Conservation (phyloP, 192 early-diverging fungal genomes). For the Coemansia sp. region DNA sequence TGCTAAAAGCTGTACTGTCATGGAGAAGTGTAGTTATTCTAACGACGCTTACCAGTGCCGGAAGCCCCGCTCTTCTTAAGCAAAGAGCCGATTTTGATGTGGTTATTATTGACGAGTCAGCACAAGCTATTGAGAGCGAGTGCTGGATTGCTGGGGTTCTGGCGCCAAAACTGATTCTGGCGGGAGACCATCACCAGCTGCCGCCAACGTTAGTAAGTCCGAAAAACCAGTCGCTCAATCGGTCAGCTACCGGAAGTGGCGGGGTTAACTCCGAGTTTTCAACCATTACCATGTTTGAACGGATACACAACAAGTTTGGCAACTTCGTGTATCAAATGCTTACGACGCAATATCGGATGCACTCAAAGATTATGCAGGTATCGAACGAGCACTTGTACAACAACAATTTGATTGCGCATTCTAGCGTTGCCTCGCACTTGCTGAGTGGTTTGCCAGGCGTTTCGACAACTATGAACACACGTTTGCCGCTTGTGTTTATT, state of each 20-base stretch:
- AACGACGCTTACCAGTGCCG: slow-evolving; percentile 74
- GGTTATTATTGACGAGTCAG: slow-evolving; percentile 87
- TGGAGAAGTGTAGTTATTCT: slow-evolving; percentile 72
- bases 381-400: slow-evolving; percentile 72
- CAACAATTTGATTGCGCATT: slow-evolving; percentile 64
- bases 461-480: slow-evolving; percentile 57
- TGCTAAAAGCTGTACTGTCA: slow-evolving; percentile 59
- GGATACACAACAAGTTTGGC: slow-evolving; percentile 64
- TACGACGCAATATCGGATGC: slow-evolving; percentile 86
- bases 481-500: slow-evolving; percentile 62
- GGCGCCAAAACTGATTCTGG: slow-evolving; percentile 73
- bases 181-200: slow-evolving; percentile 86
- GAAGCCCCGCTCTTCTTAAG: background rate
- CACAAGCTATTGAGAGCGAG: slow-evolving; percentile 81
- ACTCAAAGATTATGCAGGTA: slow-evolving; percentile 75
- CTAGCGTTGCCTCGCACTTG: slow-evolving; percentile 61
- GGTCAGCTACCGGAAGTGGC: background rate
- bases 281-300: slow-evolving; percentile 76
- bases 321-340: slow-evolving; percentile 64
- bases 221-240: background rate
- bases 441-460: slow-evolving; percentile 65
- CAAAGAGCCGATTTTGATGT: slow-evolving; percentile 63
- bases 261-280: background rate
- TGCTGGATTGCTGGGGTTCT: slow-evolving; percentile 85
- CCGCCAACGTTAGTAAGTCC: slow-evolving; percentile 69